Evolutionary conservation across 139 green algal species (phyloP), one percentile per base, ranked within the genome.

Genomic region (Micromonas commoda): DNA sequence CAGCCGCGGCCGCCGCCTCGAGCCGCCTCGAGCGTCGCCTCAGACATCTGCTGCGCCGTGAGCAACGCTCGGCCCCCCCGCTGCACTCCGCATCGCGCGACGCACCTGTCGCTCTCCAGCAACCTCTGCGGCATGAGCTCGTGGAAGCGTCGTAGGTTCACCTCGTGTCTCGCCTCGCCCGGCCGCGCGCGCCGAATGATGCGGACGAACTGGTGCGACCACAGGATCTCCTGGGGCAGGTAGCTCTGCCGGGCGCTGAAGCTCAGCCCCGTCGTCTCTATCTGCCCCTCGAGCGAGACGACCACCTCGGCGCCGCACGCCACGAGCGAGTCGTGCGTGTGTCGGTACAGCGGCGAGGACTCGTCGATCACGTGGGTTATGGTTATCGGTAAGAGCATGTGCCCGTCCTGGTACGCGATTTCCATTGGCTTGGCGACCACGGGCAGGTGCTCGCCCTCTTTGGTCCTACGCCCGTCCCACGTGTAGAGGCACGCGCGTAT

Each of bases 301-400:
- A 97, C 88, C 23, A 97, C 84, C 82, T 97, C 92, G 0, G 89
- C 89, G 19, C 76, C 20, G 72, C 89, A 0, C 2, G 82, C 86
- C 81, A 87, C 82, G 0, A 96, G 81, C 13, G 83, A 87, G 51
- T 87, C 80, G 37, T 89, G 81, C 0, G 87, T 92, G 77, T 91
- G 88, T 24, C 91, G 91, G 63, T 86, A 91, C 64, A 97, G 84
- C 3, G 92, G 91, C 3, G 81, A 90, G 53, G 80, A 37, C 80
- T 96, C 91, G 63, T 97, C 91, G 38, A 97, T 92, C 38, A 87
- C 91, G 85, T 96, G 91, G 83, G 94, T 88, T 31, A 94, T 82
- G 3, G 89, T 87, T 6, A 92, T 75, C 0, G 92, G 92, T 66
- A 97, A 86, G 54, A 97, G 82, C 79, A 97, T 80, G 69, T 88